Evolutionary conservation across 805 yeast species (phyloP).

Genomic region (Yamadazyma olivae): DNA sequence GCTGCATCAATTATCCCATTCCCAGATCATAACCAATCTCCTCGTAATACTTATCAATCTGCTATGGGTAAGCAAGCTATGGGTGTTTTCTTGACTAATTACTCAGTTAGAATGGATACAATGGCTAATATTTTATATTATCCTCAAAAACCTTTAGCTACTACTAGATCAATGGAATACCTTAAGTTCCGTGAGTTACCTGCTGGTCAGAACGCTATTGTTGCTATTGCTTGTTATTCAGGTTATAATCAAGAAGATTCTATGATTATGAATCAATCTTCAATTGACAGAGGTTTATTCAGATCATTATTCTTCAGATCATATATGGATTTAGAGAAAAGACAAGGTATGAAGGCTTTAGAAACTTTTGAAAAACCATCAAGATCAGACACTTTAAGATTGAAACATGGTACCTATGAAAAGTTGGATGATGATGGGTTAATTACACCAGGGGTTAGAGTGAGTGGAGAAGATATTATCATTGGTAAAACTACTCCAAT

Average conservation of each 20-base stretch:
- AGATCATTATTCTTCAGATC: slow-evolving; percentile 95
- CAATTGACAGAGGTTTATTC: slow-evolving; percentile 94
- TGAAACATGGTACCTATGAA: slow-evolving; percentile 98
- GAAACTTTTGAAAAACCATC: slow-evolving; percentile 98
- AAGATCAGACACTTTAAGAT: slow-evolving; percentile 87
- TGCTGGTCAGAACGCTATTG: slow-evolving; percentile 98
- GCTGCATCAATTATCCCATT: slow-evolving; percentile 98
- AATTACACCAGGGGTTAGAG: slow-evolving; percentile 97
- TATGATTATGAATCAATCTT: slow-evolving; percentile 98
- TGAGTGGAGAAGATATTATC: slow-evolving; percentile 97
- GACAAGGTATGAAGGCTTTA: slow-evolving; percentile 97
- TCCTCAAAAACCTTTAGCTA: slow-evolving; percentile 97
- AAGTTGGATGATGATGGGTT: slow-evolving; percentile 98
- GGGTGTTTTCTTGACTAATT: slow-evolving; percentile 97
- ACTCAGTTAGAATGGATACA: slow-evolving; percentile 97
- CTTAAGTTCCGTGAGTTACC: slow-evolving; percentile 96
- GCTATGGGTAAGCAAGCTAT: slow-evolving; percentile 99
- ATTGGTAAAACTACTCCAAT: slow-evolving; percentile 99
- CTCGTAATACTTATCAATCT: slow-evolving; percentile 98
- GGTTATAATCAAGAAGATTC: slow-evolving; percentile 99
- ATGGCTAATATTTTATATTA: slow-evolving; percentile 98
- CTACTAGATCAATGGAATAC: slow-evolving; percentile 97
- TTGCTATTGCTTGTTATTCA: slow-evolving; percentile 96
- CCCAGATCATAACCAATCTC: slow-evolving; percentile 99
- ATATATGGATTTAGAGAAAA: slow-evolving; percentile 97